A percentile compares a stretch with the other conserved stretches of the same genome.
phyloP scores from a whole-genome alignment of 2,329 filamentous ascomycete species.

The Emydomyces testavorans region DNA sequence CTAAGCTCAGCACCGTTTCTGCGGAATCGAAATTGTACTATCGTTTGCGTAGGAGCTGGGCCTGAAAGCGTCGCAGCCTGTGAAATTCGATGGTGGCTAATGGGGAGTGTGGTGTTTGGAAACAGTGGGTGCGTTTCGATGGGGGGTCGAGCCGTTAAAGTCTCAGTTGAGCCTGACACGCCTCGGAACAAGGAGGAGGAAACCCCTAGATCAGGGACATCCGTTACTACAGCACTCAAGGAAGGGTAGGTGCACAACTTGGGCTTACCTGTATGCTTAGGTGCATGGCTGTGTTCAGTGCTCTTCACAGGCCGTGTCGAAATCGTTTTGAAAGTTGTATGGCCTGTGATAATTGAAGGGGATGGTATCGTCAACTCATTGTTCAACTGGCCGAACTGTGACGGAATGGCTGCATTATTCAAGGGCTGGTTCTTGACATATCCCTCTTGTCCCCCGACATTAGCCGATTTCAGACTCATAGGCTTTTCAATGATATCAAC shows the following conservation, averaged over 20 bases:
- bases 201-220: neutral
- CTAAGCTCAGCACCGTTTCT: neutral
- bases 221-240: neutral
- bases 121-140: neutral
- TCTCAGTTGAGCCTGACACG: neutral
- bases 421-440: slow-evolving; percentile 29
- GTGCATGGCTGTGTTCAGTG: neutral
- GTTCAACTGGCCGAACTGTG: slow-evolving; percentile 29
- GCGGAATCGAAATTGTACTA: neutral
- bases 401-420: slow-evolving; percentile 31
- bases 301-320: neutral
- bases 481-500: slow-evolving; percentile 26
- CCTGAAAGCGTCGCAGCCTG: neutral
- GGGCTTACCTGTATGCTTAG: neutral
- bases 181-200: neutral
- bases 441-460: slow-evolving; percentile 14
- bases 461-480: neutral
- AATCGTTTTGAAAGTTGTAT: slow-evolving; percentile 1
- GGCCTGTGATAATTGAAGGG: neutral
- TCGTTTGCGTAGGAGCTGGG: neutral
- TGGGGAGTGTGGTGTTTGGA: neutral
- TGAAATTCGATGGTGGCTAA: neutral
- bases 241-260: neutral
- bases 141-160: neutral
- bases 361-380: slow-evolving; percentile 12